Percentiles rank a stretch among this genome's conserved stretches.
Conservation (phyloP, 2,329 filamentous ascomycete species). For the Rutstroemia sp. region DNA sequence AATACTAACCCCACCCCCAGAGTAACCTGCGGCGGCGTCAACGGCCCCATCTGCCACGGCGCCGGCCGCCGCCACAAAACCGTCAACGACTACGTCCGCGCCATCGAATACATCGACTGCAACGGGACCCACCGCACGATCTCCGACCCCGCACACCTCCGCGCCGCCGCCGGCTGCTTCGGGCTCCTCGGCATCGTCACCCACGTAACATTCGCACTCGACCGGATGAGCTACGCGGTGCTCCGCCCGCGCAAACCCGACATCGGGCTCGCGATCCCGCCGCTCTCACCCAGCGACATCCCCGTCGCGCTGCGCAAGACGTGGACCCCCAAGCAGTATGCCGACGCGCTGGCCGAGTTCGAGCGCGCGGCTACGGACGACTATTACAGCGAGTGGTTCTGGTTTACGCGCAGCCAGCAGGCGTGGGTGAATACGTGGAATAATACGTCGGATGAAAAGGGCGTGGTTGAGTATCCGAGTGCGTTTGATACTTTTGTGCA, state of each 20-base stretch:
- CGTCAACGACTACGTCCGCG: constrained; percentile 38
- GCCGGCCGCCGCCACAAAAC: constrained; percentile 37
- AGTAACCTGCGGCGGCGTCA: constrained; percentile 40
- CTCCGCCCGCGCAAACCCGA: constrained; percentile 37
- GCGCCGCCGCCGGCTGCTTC: constrained; percentile 38
- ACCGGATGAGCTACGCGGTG: constrained; percentile 40
- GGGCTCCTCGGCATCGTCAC: constrained; percentile 42
- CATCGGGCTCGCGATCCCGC: constrained; percentile 37
- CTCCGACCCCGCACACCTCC: constrained; percentile 32
- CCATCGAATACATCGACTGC: constrained; percentile 41
- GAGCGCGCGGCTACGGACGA: constrained; percentile 32
- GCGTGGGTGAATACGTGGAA: constrained; percentile 43
- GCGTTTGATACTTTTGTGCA: constrained; percentile 18
- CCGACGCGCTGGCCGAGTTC: constrained; percentile 32
- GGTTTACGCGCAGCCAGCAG: constrained; percentile 40
- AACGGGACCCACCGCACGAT: constrained; percentile 36
- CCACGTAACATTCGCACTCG: constrained; percentile 40
- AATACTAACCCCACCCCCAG: constrained; percentile 10
- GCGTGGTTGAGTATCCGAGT: constrained; percentile 33
- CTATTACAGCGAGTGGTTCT: constrained; percentile 44
- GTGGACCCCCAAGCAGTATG: constrained; percentile 30
- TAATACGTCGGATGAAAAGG: constrained; percentile 27
- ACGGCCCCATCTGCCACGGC: constrained; percentile 40
- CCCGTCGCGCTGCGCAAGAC: constrained; percentile 32
- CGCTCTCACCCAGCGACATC: constrained; percentile 33